A percentile compares a stretch with the other conserved stretches of the same genome.
Conservation (phyloP, 768 basidiomycete species). For the Panellus pusillus region DNA sequence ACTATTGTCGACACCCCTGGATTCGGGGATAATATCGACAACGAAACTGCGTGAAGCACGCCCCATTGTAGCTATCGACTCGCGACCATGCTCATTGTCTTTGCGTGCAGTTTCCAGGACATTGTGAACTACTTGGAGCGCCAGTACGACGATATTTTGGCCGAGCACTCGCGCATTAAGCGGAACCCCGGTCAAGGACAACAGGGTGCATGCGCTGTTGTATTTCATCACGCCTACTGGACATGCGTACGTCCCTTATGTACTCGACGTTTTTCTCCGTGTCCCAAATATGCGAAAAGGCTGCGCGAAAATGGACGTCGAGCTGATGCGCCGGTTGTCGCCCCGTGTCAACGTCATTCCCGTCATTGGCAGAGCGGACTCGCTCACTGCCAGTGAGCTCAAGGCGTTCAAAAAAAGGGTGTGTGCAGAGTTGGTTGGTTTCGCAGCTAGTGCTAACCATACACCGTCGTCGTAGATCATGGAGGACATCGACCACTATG, state of each 20-base stretch:
- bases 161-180: constrained; percentile 86
- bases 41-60: constrained; percentile 73
- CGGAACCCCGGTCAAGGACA: constrained; percentile 91
- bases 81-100: constrained; percentile 1
- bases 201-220: constrained; percentile 81
- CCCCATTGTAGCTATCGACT: background rate
- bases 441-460: background rate
- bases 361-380: constrained; percentile 85
- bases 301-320: constrained; percentile 91
- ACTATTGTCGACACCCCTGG: constrained; percentile 93
- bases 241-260: constrained; percentile 59
- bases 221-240: constrained; percentile 92
- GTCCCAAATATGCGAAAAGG: constrained; percentile 29
- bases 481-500: constrained; percentile 91
- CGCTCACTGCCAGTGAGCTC: constrained; percentile 79
- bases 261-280: background rate
- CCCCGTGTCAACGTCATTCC: constrained; percentile 94
- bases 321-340: constrained; percentile 86
- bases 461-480: constrained; percentile 55
- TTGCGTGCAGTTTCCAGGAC: constrained; percentile 69
- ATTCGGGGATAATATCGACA: constrained; percentile 90
- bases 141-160: constrained; percentile 91
- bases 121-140: constrained; percentile 86
- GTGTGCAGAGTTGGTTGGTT: constrained; percentile 4
- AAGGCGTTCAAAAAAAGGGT: constrained; percentile 82